Conservation (phyloP, 2,329 filamentous ascomycete species). For the Colletotrichum karsti region DNA sequence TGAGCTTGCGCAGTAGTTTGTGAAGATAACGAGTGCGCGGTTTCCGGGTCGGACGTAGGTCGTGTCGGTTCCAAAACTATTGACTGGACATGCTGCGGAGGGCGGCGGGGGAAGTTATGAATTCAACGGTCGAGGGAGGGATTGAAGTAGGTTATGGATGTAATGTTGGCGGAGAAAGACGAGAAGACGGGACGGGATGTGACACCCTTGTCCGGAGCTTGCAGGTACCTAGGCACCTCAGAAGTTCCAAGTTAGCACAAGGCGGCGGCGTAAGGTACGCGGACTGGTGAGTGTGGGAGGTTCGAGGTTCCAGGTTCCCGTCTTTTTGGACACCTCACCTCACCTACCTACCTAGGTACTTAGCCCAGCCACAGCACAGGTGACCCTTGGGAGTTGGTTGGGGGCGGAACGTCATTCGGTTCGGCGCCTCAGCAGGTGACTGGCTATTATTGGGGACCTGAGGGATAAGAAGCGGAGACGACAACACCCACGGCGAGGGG, state of each 20-base stretch:
- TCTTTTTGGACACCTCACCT: constrained; percentile 14
- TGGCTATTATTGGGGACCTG: constrained; percentile 1
- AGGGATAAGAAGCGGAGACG: neutral
- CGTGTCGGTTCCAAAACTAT: neutral
- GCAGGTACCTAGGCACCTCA: neutral
- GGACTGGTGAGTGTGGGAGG: neutral
- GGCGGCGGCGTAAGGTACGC: constrained; percentile 6
- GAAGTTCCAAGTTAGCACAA: neutral
- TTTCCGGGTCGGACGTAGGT: neutral
- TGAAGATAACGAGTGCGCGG: neutral
- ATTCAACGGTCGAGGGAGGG: constrained; percentile 9
- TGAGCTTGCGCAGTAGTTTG: neutral
- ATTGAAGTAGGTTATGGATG: neutral
- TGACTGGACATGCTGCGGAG: constrained; percentile 17
- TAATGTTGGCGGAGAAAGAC: constrained; percentile 4
- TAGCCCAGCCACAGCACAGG: constrained; percentile 15
- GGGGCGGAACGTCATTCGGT: constrained; percentile 23
- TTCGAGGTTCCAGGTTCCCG: neutral
- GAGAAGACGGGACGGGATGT: constrained; percentile 26
- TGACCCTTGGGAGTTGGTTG: constrained; percentile 11
- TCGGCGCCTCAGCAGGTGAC: neutral
- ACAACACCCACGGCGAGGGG: neutral
- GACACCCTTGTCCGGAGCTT: constrained; percentile 20
- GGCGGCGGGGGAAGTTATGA: neutral
- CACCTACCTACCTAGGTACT: neutral